A percentile compares a stretch with the other conserved stretches of the same genome.
Conservation (phyloP, 176 grass and related monocot genomes). For the bread wheat (Triticum aestivum) region IWGSC_CS_RefSeq_v2.1 NC_057809.1:263891501-263892000, state of each 20-base stretch:
- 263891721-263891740: too few relatives aligned
- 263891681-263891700: constrained; percentile 34
- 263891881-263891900: constrained; percentile 88
- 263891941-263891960: too few relatives aligned
- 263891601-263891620: constrained; percentile 90
- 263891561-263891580: constrained; percentile 72
- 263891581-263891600: constrained; percentile 88
- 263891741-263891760: neutral
- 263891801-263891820: constrained; percentile 18
- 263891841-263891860: constrained; percentile 83
- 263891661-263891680: constrained; percentile 30
- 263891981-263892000: too few relatives aligned
- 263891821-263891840: constrained; percentile 87
- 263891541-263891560: constrained; percentile 86
- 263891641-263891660: neutral
- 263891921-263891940: too few relatives aligned
- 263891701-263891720: too few relatives aligned
- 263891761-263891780: constrained; percentile 15
- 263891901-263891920: constrained; percentile 68
- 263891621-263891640: constrained; percentile 81
- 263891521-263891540: constrained; percentile 89
- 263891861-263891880: constrained; percentile 79
- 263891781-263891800: constrained; percentile 12
- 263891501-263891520: constrained; percentile 84
- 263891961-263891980: too few relatives aligned